phyloP scores from a whole-genome alignment of 148 eudicot genomes.

The Polygonum aviculare region DNA sequence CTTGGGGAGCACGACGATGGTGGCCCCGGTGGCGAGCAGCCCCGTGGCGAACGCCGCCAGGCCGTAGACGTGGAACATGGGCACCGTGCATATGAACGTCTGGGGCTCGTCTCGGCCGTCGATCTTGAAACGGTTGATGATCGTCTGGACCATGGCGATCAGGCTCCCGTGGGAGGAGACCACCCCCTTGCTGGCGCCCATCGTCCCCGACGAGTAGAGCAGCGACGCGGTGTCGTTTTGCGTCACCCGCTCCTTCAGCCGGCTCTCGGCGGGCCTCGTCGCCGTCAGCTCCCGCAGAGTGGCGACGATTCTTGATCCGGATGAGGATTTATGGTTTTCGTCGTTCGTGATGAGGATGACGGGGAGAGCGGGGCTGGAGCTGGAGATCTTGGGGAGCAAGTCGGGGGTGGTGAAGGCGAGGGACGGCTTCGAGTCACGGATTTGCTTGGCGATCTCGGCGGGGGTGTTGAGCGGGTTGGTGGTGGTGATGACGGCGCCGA shows the following conservation, averaged over 20 bases:
- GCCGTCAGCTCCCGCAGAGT: constrained; percentile 47
- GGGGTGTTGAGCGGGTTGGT: constrained; percentile 71
- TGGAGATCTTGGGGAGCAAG: constrained; percentile 44
- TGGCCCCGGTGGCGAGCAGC: constrained; percentile 41
- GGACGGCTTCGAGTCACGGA: constrained; percentile 49
- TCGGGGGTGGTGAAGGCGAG: constrained; percentile 60
- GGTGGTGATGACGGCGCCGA: constrained; percentile 88
- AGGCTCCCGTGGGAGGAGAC: constrained; percentile 69
- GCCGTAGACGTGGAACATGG: constrained; percentile 95
- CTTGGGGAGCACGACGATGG: constrained; percentile 62
- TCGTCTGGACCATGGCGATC: constrained; percentile 67
- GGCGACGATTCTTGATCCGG: constrained; percentile 23
- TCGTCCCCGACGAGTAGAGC: constrained; percentile 89
- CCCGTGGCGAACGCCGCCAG: constrained; percentile 72
- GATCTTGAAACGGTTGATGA: constrained; percentile 29
- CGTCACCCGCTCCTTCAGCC: constrained; percentile 45
- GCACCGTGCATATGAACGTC: constrained; percentile 73
- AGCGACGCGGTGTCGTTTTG: constrained; percentile 74
- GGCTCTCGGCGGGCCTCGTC: constrained; percentile 17
- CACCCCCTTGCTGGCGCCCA: constrained; percentile 93
- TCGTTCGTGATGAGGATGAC: constrained; percentile 30
- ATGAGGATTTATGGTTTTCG: neutral
- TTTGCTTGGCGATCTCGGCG: constrained; percentile 54
- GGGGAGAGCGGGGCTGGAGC: constrained; percentile 24
- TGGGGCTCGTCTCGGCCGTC: constrained; percentile 16